A percentile compares a stretch with the other conserved stretches of the same genome.
These are phyloP conservation scores for Trichosporon sp. DNA, from an alignment of 1,284 basidiomycete species.

Conservation along the genomic window DNA sequence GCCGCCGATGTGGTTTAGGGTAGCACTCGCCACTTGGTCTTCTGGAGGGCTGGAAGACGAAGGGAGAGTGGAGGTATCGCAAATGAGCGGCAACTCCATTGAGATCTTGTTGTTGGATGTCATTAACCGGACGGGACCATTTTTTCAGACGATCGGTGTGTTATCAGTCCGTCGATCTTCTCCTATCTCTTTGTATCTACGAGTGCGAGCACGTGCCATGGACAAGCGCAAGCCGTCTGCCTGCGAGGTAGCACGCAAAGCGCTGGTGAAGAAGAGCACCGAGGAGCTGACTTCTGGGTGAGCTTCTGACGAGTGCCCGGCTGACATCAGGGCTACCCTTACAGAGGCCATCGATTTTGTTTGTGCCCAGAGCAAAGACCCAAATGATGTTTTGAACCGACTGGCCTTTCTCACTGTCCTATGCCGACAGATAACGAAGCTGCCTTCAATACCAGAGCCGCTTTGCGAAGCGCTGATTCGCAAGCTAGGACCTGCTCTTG, in stretches of 20 bases:
- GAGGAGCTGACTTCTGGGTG: conserved; percentile 23
- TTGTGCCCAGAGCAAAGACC: neutral
- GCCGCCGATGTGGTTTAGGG: neutral
- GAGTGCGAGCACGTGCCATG: conserved; percentile 6
- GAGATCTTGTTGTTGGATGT: conserved; percentile 10
- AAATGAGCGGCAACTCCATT: neutral
- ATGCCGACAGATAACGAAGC: neutral
- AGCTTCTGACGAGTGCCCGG: neutral
- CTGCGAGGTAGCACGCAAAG: conserved; percentile 23
- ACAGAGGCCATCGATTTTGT: conserved; percentile 8
- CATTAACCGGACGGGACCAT: conserved; percentile 1
- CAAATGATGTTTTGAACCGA: neutral
- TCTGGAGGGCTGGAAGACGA: neutral
- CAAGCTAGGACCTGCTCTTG: neutral
- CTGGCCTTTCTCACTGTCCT: neutral
- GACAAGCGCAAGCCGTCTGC: conserved; percentile 6
- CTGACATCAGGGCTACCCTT: conserved; percentile 6
- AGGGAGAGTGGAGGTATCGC: neutral
- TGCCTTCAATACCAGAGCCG: neutral
- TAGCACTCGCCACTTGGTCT: neutral
- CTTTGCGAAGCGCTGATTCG: neutral
- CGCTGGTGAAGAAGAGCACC: conserved; percentile 17
- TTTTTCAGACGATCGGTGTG: neutral
- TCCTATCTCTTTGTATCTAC: neutral
- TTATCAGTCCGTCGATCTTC: neutral